Evolutionary conservation across 1,139 yeast species (phyloP).

Genomic region (Suhomyces choctaworum): DNA sequence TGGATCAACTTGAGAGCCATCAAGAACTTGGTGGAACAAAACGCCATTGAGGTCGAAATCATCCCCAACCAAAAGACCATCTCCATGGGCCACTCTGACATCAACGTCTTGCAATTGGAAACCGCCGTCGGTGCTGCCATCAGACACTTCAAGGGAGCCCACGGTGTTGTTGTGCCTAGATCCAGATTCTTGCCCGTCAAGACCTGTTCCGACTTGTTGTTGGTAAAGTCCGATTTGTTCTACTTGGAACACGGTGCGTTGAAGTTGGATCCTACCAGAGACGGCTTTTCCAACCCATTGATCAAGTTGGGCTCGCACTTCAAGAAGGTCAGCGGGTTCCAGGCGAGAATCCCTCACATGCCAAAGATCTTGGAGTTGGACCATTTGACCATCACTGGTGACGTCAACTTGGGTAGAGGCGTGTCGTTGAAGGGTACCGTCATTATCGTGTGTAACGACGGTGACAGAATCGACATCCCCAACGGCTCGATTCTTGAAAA

Average conservation of each 20-base stretch:
- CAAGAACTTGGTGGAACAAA: slow-evolving; percentile 84
- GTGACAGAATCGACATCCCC: slow-evolving; percentile 95
- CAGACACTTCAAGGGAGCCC: slow-evolving; percentile 92
- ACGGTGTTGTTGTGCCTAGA: slow-evolving; percentile 98
- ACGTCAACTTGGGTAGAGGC: slow-evolving; percentile 85
- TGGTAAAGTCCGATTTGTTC: slow-evolving; percentile 96
- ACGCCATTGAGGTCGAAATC: slow-evolving; percentile 85
- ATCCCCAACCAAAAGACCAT: slow-evolving; percentile 92
- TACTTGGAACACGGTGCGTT: slow-evolving; percentile 89
- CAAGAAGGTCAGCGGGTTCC: slow-evolving; percentile 93
- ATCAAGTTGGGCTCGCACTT: slow-evolving; percentile 95
- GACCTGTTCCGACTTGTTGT: slow-evolving; percentile 90
- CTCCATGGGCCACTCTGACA: slow-evolving; percentile 71
- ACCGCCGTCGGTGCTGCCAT: slow-evolving; percentile 99
- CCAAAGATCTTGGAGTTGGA: slow-evolving; percentile 95
- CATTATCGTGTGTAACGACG: slow-evolving; percentile 95
- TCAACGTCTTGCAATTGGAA: slow-evolving; percentile 90
- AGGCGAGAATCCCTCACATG: slow-evolving; percentile 87
- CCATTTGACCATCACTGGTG: slow-evolving; percentile 96
- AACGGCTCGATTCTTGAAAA: slow-evolving; percentile 93
- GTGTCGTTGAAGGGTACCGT: slow-evolving; percentile 96
- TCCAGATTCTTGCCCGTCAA: slow-evolving; percentile 97
- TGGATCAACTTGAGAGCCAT: slow-evolving; percentile 96
- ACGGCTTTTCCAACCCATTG: slow-evolving; percentile 86
- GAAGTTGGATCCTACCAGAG: slow-evolving; percentile 79